A percentile compares a stretch with the other conserved stretches of the same genome.
phyloP scores from a whole-genome alignment of 805 yeast genomes.

The Blastobotrys muscicola region DNA sequence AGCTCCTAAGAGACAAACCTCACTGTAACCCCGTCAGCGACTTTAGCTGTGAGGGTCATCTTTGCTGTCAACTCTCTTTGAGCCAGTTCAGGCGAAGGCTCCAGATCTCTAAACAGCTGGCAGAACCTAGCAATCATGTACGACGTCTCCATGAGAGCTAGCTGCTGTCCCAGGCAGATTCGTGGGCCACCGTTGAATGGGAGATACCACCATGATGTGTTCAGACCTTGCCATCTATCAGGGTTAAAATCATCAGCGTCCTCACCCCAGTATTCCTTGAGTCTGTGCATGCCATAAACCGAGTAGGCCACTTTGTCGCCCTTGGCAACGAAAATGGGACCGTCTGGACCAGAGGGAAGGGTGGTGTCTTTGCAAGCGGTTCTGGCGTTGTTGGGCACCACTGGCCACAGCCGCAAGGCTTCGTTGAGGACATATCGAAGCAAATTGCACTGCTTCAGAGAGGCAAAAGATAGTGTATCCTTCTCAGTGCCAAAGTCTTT shows the following conservation, averaged over 20 bases:
- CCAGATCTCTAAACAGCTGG: conserved; percentile 23
- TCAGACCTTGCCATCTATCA: conserved; percentile 35
- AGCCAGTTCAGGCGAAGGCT: conserved; percentile 3
- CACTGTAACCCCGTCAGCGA: no score
- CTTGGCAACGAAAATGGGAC: conserved; percentile 34
- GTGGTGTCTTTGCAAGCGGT: conserved; percentile 34
- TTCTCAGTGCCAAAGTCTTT: conserved; percentile 24
- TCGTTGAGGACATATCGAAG: conserved; percentile 37
- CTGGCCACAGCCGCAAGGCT: conserved; percentile 37
- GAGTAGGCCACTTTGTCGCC: conserved; percentile 31
- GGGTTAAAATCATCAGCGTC: conserved; percentile 37
- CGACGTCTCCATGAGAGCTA: conserved; percentile 39
- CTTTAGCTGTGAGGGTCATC: no score
- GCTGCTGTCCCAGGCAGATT: conserved; percentile 42
- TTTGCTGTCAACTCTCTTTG: no score
- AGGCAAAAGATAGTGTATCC: conserved; percentile 30
- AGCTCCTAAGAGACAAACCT: no score
- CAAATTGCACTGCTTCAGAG: conserved; percentile 35
- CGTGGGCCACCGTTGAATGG: conserved; percentile 45
- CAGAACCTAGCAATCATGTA: conserved; percentile 33
- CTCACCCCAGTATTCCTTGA: conserved; percentile 32
- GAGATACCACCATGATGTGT: conserved; percentile 36
- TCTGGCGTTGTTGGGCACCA: conserved; percentile 39
- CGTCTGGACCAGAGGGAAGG: conserved; percentile 36
- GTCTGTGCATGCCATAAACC: conserved; percentile 34